Percentiles rank a stretch among this genome's conserved stretches.
phyloP scores from a whole-genome alignment of 1,284 basidiomycete genomes.

The Grifola frondosa region DNA sequence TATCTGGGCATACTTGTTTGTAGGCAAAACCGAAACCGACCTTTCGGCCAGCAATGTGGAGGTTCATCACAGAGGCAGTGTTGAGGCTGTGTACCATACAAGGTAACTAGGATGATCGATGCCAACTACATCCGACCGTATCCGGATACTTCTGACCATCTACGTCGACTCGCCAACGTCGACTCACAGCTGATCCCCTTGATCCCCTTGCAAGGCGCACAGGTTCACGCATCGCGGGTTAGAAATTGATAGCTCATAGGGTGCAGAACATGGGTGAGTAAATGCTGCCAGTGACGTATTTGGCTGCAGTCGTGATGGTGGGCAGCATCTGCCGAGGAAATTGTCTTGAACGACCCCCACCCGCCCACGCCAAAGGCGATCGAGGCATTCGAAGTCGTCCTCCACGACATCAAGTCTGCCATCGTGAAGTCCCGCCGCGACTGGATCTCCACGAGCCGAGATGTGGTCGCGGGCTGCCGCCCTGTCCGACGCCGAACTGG shows the following conservation, averaged over 20 bases:
- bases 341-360: constrained; percentile 59
- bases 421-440: constrained; percentile 62
- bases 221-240: too few relatives aligned
- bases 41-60: too few relatives aligned
- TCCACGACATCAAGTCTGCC: constrained; percentile 56
- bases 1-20: too few relatives aligned
- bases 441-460: constrained; percentile 72
- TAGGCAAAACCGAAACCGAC: too few relatives aligned
- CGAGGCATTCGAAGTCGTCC: constrained; percentile 58
- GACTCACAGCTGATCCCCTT: neutral
- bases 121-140: too few relatives aligned
- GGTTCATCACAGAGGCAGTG: too few relatives aligned
- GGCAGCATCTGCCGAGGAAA: constrained; percentile 55
- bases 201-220: too few relatives aligned
- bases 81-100: too few relatives aligned
- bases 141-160: neutral
- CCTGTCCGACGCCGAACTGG: constrained; percentile 53
- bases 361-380: constrained; percentile 55
- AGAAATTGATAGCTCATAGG: too few relatives aligned
- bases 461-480: constrained; percentile 66
- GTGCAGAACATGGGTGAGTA: constrained; percentile 15
- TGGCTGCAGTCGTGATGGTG: neutral
- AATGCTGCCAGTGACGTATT: constrained; percentile 3
- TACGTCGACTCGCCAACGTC: neutral
- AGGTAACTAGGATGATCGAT: too few relatives aligned